Conservation (phyloP, 1,139 yeast genomes). For the Maudiozyma humilis region DNA sequence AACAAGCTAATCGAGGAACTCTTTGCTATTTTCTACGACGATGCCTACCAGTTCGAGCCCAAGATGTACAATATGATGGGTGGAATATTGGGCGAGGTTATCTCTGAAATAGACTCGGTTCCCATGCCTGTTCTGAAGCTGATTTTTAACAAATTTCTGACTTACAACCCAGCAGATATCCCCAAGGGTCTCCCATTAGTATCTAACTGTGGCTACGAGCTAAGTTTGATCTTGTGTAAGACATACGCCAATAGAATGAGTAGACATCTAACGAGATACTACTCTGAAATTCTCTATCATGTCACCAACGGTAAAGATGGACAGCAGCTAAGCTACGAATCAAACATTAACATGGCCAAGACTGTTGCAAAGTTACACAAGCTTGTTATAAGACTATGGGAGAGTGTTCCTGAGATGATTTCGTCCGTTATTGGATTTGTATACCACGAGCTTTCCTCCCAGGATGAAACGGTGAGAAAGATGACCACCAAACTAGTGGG, state of each 20-base stretch:
- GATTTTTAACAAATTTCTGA: constrained; percentile 41
- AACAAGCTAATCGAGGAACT: constrained; percentile 45
- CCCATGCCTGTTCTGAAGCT: constrained; percentile 56
- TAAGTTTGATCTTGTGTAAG: constrained; percentile 63
- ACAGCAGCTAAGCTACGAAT: constrained; percentile 21
- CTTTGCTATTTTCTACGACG: constrained; percentile 57
- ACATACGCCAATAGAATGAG: constrained; percentile 68
- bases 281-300: constrained; percentile 65
- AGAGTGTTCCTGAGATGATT: constrained; percentile 63
- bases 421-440: constrained; percentile 70
- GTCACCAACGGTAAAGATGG: constrained; percentile 31
- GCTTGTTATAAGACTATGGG: constrained; percentile 66
- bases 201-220: constrained; percentile 52
- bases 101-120: constrained; percentile 64
- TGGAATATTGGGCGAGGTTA: constrained; percentile 66
- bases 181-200: constrained; percentile 30
- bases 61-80: constrained; percentile 52
- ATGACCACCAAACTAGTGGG: constrained; percentile 74
- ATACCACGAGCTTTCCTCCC: constrained; percentile 73
- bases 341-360: constrained; percentile 29
- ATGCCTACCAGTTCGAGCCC: constrained; percentile 35
- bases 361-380: constrained; percentile 53
- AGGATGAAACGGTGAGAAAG: constrained; percentile 52
- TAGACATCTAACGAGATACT: constrained; percentile 68
- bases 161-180: constrained; percentile 28